Base-by-base conservation (phyloP, 2,329 filamentous ascomycete species). In the Pseudogymnoascus sp. region DNA sequence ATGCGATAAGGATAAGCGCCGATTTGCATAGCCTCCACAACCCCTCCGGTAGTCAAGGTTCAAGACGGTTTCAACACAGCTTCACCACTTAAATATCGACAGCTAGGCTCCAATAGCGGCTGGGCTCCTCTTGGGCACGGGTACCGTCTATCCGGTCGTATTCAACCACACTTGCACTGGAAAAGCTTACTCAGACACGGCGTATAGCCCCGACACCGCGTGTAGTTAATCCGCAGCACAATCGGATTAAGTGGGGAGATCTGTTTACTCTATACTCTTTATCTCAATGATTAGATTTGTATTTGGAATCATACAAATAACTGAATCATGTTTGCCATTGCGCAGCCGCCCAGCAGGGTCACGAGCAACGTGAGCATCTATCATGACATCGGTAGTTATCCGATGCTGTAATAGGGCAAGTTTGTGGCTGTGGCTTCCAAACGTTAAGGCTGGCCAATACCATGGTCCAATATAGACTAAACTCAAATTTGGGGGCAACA, bases 1-100 rank as follows among this genome's bases (percentile, higher is more conserved):
- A 55, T 55, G 49, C 49, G 49, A 55, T 55, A 55, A 55, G 26
- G 49, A 55, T 55, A 55, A 55, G 49, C 29, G 49, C 49, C 49
- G 10, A 26, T 55, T 55, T 55, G 49, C 49, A 55, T 55, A 55
- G 49, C 49, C 49, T 55, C 49, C 49, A 55, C 49, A 33, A 55
- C 45, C 45, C 45, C 45, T 55, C 33, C 26, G 29, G 49, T n/a
- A 55, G n/a, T 33, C 29, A 12, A 12, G 31, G 4, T 33, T 55
- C 49, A 26, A 33, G 16, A 55, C 49, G 29, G 49, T 55, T 55
- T 55, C 49, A 33, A 55, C 49, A 19, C 10, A 19, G 29, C 29
- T 19, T 55, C 49, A 55, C 49, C 49, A 55, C 11, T 19, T n/a
- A 33, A 55, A 55, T 55, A 33, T 55, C 26, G 11, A 19, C 49